Conservation (phyloP, 2,329 filamentous ascomycete species). For the Clarireedia paspali region DNA sequence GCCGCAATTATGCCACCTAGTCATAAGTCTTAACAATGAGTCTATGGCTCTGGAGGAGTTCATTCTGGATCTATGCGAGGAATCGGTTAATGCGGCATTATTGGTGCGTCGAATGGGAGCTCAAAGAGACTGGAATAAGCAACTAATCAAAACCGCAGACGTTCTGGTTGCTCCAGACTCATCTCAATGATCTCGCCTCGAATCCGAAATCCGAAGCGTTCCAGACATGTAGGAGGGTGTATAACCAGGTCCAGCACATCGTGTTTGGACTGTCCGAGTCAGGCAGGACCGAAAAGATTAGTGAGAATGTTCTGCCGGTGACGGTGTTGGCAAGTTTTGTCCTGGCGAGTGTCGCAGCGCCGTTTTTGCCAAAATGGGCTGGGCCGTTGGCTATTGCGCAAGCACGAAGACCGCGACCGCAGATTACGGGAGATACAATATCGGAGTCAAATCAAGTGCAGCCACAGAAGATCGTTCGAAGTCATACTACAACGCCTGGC, state of each 20-base stretch:
- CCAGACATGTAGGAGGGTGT: slow-evolving; percentile 74
- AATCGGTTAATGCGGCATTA: slow-evolving; percentile 76
- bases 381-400: slow-evolving; percentile 77
- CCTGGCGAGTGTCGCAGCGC: slow-evolving; percentile 66
- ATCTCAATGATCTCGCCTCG: slow-evolving; percentile 69
- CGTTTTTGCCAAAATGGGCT: slow-evolving; percentile 68
- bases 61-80: slow-evolving; percentile 76
- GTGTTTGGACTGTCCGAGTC: slow-evolving; percentile 72
- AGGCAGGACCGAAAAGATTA: slow-evolving; percentile 64
- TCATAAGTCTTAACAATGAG: slow-evolving; percentile 84
- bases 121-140: background rate
- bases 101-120: slow-evolving; percentile 48
- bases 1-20: slow-evolving; percentile 78
- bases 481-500: slow-evolving; percentile 58
- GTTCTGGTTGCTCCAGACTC: slow-evolving; percentile 86
- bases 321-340: slow-evolving; percentile 76
- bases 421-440: slow-evolving; percentile 53
- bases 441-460: slow-evolving; percentile 44
- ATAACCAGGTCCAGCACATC: slow-evolving; percentile 83
- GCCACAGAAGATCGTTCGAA: slow-evolving; percentile 52
- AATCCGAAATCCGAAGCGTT: slow-evolving; percentile 72
- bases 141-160: slow-evolving; percentile 45
- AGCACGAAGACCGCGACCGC: slow-evolving; percentile 57
- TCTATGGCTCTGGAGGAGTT: slow-evolving; percentile 89
- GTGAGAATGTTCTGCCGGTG: slow-evolving; percentile 73